Percentiles rank a stretch among this genome's conserved stretches.
Conservation (phyloP, 2,329 filamentous ascomycete species). For the Neofusicoccum cordaticola region DNA sequence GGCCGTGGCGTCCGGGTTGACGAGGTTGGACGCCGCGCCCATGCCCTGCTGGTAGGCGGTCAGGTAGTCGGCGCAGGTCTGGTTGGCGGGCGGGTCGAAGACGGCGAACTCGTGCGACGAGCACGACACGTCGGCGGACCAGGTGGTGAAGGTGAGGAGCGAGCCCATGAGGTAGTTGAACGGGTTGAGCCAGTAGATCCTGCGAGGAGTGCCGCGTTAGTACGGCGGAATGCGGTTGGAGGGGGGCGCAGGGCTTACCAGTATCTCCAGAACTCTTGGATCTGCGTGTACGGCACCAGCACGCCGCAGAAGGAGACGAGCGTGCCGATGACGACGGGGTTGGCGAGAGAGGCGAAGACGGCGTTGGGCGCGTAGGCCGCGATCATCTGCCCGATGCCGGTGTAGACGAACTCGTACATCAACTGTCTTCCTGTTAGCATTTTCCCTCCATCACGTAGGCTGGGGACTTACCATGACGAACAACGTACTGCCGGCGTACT, state of each 20-base stretch:
- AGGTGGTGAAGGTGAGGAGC: slow-evolving; percentile 41
- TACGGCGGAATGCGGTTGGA: too few relatives aligned
- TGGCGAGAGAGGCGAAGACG: slow-evolving; percentile 46
- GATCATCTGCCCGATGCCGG: slow-evolving; percentile 54
- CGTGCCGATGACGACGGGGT: slow-evolving; percentile 34
- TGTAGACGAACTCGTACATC: slow-evolving; percentile 58
- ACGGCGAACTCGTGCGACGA: slow-evolving; percentile 35
- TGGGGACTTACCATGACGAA: slow-evolving; percentile 25
- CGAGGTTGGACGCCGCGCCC: slow-evolving; percentile 51
- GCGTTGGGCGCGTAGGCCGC: slow-evolving; percentile 44
- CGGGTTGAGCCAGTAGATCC: slow-evolving; percentile 39
- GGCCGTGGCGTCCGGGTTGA: slow-evolving; percentile 58
- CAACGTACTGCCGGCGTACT: slow-evolving; percentile 48
- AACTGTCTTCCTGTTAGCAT: slow-evolving; percentile 36
- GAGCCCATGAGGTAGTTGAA: slow-evolving; percentile 45
- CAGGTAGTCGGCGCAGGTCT: slow-evolving; percentile 60
- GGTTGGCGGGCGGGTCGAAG: slow-evolving; percentile 49
- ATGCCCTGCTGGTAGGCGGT: slow-evolving; percentile 49
- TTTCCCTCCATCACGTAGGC: not conserved
- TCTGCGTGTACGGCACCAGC: slow-evolving; percentile 33
- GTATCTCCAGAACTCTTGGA: slow-evolving; percentile 37
- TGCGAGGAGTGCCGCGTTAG: too few relatives aligned
- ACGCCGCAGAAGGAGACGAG: slow-evolving; percentile 35
- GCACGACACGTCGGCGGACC: slow-evolving; percentile 41
- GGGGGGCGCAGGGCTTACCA: slow-evolving; percentile 24